Evolutionary conservation across 305 asterid species (phyloP).

Genomic region (Withania somnifera): DNA sequence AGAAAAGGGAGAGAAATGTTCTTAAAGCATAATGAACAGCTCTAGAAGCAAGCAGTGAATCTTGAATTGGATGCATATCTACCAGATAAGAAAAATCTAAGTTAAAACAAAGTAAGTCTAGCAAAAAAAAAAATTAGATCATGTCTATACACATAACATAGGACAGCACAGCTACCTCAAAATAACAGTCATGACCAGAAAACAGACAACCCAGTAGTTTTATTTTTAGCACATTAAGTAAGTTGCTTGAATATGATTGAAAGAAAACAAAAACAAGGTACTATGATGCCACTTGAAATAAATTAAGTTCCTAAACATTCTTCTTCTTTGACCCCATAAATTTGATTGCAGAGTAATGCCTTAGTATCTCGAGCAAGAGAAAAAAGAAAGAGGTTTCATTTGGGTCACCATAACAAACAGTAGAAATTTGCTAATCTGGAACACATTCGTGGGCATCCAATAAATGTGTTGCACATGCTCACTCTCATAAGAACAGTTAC

Average conservation of each 20-base stretch:
- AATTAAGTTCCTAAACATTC: background rate
- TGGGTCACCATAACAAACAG: background rate
- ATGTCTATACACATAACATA: background rate
- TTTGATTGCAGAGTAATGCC: background rate
- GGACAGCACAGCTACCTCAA: background rate
- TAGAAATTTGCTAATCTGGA: background rate
- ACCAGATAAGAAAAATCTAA: background rate
- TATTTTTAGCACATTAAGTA: background rate
- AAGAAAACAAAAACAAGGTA: background rate
- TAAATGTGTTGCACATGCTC: background rate
- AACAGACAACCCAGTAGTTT: background rate
- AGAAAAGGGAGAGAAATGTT: background rate
- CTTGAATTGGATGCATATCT: background rate
- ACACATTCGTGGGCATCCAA: background rate
- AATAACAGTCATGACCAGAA: background rate
- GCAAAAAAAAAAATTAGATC: background rate
- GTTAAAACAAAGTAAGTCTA: background rate
- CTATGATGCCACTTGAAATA: background rate
- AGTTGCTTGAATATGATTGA: background rate
- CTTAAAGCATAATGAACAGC: background rate
- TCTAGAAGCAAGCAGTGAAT: background rate
- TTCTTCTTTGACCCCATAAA: background rate
- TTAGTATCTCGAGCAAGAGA: background rate
- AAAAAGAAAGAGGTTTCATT: background rate
- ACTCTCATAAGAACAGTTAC: background rate